Conservation (phyloP, 257 asterid genomes). For the Lavandula angustifolia region DNA sequence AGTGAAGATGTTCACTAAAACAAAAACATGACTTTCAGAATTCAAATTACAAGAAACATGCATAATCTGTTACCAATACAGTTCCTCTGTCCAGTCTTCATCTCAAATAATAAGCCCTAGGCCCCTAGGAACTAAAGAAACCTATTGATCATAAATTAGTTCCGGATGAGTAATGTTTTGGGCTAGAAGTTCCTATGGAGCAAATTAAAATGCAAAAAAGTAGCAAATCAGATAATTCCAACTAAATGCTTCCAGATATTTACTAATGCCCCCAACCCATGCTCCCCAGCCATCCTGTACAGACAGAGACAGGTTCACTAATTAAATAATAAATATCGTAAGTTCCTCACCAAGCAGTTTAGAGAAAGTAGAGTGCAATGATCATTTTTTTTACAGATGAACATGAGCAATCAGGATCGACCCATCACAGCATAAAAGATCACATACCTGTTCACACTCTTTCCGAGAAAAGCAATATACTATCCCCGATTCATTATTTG, state of each 20-base stretch:
- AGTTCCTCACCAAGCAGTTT: neutral
- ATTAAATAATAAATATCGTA: neutral
- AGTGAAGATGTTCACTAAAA: neutral
- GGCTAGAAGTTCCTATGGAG: slow-evolving; percentile 10
- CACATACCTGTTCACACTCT: slow-evolving; percentile 91
- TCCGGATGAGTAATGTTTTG: neutral
- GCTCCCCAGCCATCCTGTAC: slow-evolving; percentile 17
- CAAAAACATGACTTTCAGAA: slow-evolving; percentile 4
- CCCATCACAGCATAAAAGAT: slow-evolving; percentile 8
- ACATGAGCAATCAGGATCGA: slow-evolving; percentile 10
- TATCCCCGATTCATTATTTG: slow-evolving; percentile 93
- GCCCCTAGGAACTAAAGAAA: neutral
- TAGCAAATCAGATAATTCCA: slow-evolving; percentile 21
- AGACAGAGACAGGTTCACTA: slow-evolving; percentile 8
- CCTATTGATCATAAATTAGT: slow-evolving; percentile 4
- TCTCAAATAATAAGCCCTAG: slow-evolving; percentile 6
- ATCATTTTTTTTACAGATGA: slow-evolving; percentile 9
- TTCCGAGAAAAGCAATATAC: slow-evolving; percentile 97
- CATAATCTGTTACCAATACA: neutral
- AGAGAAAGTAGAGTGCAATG: slow-evolving; percentile 11
- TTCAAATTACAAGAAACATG: slow-evolving; percentile 15
- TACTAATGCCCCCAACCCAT: slow-evolving; percentile 3
- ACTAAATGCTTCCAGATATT: slow-evolving; percentile 24
- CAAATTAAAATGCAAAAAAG: slow-evolving; percentile 2
- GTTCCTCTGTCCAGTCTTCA: slow-evolving; percentile 6